A percentile compares a stretch with the other conserved stretches of the same genome.
phyloP scores from a whole-genome alignment of 148 eudicot genomes.

The Heliamphora exappendiculata region DNA sequence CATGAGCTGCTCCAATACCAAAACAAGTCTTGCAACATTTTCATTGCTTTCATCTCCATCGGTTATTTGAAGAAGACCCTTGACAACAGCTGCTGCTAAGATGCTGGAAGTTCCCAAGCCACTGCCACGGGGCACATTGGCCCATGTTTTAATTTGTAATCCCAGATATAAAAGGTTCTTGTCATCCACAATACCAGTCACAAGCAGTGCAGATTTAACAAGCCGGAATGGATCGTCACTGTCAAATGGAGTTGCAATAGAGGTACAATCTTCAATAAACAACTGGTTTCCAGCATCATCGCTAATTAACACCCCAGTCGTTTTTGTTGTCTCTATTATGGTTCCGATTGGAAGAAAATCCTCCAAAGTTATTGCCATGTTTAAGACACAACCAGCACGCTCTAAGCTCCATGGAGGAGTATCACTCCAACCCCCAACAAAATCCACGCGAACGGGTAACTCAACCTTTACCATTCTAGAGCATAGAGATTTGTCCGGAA shows the following conservation, averaged over 20 bases:
- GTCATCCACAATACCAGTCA: slow-evolving; percentile 57
- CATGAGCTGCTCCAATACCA: slow-evolving; percentile 96
- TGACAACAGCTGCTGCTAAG: slow-evolving; percentile 95
- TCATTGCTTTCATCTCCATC: slow-evolving; percentile 72
- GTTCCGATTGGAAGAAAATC: slow-evolving; percentile 88
- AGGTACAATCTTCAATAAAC: slow-evolving; percentile 41
- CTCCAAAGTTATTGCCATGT: slow-evolving; percentile 84
- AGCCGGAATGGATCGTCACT: slow-evolving; percentile 79
- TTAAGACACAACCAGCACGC: slow-evolving; percentile 90
- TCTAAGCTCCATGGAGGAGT: slow-evolving; percentile 99
- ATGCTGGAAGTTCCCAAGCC: slow-evolving; percentile 98
- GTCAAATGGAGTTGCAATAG: slow-evolving; percentile 73
- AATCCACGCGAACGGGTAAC: slow-evolving; percentile 92
- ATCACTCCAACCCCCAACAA: slow-evolving; percentile 99
- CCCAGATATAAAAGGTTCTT: slow-evolving; percentile 43
- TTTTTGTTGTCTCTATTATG: slow-evolving; percentile 44
- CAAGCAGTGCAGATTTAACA: slow-evolving; percentile 85
- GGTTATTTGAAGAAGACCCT: slow-evolving; percentile 76
- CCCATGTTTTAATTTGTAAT: slow-evolving; percentile 77
- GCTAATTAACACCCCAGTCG: slow-evolving; percentile 38
- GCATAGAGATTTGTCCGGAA: slow-evolving; percentile 24
- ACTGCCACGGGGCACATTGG: slow-evolving; percentile 97
- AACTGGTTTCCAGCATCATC: slow-evolving; percentile 68
- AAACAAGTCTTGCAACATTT: slow-evolving; percentile 80
- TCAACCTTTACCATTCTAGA: slow-evolving; percentile 63